A percentile compares a stretch with the other conserved stretches of the same genome.
Evolutionary conservation across 345 rosid species (phyloP).

Genomic region (Linum lewisii): DNA sequence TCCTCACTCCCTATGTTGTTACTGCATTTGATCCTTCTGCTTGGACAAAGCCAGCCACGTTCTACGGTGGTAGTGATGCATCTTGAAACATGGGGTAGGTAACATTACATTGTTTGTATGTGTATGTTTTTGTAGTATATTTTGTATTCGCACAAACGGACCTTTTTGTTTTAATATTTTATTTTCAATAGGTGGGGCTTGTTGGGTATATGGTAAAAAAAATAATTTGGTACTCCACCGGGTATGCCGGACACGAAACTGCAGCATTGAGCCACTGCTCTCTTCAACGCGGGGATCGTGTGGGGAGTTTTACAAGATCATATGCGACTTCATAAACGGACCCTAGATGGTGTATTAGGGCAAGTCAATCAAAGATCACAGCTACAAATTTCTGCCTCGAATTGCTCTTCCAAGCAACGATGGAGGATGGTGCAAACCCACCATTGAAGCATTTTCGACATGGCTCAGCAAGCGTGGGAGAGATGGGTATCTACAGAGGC

Average conservation of each 20-base stretch:
- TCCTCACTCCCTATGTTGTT: conserved; percentile 24
- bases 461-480: conserved; percentile 5
- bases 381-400: conserved; percentile 3
- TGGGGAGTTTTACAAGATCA: conserved; percentile 1
- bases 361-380: background rate
- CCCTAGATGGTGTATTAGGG: conserved; percentile 5
- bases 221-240: background rate
- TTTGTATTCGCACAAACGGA: too few relatives aligned
- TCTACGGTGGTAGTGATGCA: conserved; percentile 59
- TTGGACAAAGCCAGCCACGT: conserved; percentile 54
- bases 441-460: conserved; percentile 5
- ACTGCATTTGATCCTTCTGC: conserved; percentile 29
- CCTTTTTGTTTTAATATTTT: background rate
- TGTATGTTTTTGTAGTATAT: too few relatives aligned
- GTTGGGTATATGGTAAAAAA: conserved; percentile 2
- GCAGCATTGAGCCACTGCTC: conserved; percentile 2
- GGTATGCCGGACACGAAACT: conserved; percentile 1
- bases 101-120: background rate
- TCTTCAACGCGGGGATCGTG: conserved; percentile 1
- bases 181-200: background rate
- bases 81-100: conserved; percentile 56
- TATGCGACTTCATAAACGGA: background rate
- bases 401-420: background rate
- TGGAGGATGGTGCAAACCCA: conserved; percentile 3
- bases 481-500: conserved; percentile 4